Evolutionary conservation across 148 eudicot genomes (phyloP).

Genomic region (Rhododendron vialii): DNA sequence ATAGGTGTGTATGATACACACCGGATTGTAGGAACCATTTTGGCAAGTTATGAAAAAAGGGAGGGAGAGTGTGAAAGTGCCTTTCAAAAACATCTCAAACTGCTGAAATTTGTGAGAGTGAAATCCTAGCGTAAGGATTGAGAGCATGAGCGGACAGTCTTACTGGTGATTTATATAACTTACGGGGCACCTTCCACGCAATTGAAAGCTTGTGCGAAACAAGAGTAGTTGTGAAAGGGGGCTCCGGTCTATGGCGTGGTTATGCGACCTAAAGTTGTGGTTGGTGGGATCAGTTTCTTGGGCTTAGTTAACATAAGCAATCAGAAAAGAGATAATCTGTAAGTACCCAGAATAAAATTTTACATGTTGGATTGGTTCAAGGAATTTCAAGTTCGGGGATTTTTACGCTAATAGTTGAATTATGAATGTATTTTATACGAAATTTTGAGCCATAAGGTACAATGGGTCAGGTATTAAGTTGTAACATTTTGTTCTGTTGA

Average conservation of each 20-base stretch:
- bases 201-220: not conserved
- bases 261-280: not conserved
- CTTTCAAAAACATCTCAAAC: not conserved
- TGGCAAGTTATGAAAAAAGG: not conserved
- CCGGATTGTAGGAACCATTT: not conserved
- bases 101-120: not conserved
- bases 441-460: no score
- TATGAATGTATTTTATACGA: no score
- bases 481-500: no score
- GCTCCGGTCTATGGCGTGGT: not conserved
- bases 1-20: not conserved
- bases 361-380: no score
- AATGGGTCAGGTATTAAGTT: no score
- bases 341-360: no score
- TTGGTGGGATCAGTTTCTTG: no score
- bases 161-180: not conserved
- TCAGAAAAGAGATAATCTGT: no score
- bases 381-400: no score
- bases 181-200: not conserved
- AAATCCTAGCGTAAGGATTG: not conserved
- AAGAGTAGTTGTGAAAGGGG: not conserved
- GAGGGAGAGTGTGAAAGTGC: not conserved
- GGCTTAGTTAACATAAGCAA: no score
- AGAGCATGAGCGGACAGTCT: not conserved
- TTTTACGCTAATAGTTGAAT: no score